These are phyloP conservation scores for Boletellus emodensis DNA, from an alignment of 768 basidiomycete species.

Conservation along the genomic window DNA sequence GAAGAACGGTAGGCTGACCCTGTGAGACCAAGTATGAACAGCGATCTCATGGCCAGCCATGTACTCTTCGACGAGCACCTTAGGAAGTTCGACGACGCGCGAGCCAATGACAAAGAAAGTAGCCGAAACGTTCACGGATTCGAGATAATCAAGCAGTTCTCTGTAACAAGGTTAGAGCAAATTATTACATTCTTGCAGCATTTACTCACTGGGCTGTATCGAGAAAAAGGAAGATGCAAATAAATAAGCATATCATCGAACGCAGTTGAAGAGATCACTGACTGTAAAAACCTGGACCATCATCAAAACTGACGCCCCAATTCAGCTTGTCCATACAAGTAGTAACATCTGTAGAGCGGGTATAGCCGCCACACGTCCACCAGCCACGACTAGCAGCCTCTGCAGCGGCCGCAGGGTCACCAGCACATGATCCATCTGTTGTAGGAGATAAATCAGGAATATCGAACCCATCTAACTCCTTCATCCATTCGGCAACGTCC, in stretches of 20 bases:
- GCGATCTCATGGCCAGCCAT: conserved; percentile 77
- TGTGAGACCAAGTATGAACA: conserved; percentile 92
- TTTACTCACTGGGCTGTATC: conserved; percentile 47
- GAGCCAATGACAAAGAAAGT: conserved; percentile 94
- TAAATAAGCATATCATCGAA: conserved; percentile 4
- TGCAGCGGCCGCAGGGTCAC: conserved; percentile 52
- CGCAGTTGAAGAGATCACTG: conserved; percentile 30
- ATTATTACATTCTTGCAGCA: neutral
- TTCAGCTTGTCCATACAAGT: conserved; percentile 63
- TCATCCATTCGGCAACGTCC: conserved; percentile 72
- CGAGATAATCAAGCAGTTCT: conserved; percentile 68
- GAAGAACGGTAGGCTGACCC: conserved; percentile 32
- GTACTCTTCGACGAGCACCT: conserved; percentile 74
- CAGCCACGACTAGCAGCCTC: conserved; percentile 67
- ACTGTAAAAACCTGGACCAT: conserved; percentile 85
- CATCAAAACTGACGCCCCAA: conserved; percentile 86
- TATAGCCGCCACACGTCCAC: conserved; percentile 86
- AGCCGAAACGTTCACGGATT: conserved; percentile 56
- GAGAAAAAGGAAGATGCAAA: neutral
- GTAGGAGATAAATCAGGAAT: conserved; percentile 69
- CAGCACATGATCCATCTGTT: conserved; percentile 61
- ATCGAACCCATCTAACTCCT: conserved; percentile 63
- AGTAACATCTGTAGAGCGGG: conserved; percentile 56
- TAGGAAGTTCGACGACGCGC: conserved; percentile 75
- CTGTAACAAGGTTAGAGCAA: conserved; percentile 30